Base-by-base conservation (phyloP, 352 stramenopile species). In the Pythium dissimile region DNA sequence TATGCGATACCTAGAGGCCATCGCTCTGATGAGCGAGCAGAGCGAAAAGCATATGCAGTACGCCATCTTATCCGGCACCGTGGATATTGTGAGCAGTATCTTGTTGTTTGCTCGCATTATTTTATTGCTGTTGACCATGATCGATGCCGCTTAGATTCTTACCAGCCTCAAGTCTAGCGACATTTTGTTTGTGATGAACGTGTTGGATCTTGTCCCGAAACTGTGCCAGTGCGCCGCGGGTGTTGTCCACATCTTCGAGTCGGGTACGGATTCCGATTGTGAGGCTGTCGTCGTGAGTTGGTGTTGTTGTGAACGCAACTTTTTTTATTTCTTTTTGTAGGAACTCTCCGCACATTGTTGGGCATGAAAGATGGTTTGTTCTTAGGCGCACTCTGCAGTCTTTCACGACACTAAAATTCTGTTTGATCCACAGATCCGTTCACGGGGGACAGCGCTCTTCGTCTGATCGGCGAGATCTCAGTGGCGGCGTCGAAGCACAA, bases 111-210 rank as follows among this genome's bases (percentile, higher is more conserved):
- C n/a, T 15, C 30, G 23, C 30, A 28, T 16, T 20, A n/a, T 31
- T 31, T 31, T 10, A 47, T 6, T 10, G 6, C 3, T 16, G 20
- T 9, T 3, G 11, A 13, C 28, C n/a, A 52, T n/a, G 3, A 37
- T 26, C 11, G n/a, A 37, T 37, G 3, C 26, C 37, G 10, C 50
- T 44, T 56, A 93, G 85, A 72, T 94, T 55, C 46, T 94, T 31
- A 64, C 82, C 24, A 83, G 80, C 34, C 64, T 94, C 30, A 75
- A 87, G 60, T 91, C 83, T 9, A 72, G 78, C n/a, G 85, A 94
- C 45, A 62, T 79, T 5, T 61, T 94, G 18, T 92, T 93, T 53
- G 59, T 92, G 59, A 88, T 94, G 81, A 94, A 91, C 44, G 67
- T 94, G 18, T 66, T 93, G 12, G 85, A 94, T 54, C 67, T 94